Base-by-base conservation (phyloP, 805 yeast genomes). In the Clavispora carvajalis region DNA sequence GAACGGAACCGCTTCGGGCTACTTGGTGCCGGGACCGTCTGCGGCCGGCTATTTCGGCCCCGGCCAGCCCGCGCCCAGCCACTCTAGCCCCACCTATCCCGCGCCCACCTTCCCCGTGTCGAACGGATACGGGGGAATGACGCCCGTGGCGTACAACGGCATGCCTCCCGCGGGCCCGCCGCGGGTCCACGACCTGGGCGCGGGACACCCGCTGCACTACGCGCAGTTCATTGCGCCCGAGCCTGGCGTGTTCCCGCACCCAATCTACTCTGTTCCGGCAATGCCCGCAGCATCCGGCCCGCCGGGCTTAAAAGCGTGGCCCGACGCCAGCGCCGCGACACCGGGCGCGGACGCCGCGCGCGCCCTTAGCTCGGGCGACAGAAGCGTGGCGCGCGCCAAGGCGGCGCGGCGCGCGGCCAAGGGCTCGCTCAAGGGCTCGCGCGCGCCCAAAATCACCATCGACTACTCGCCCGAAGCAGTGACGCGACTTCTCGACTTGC, bases 161-260 rank as follows among this genome's bases (percentile, higher is more conserved):
- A 18, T 31, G 22, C 36, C 22, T 12, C 18, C 31, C 22, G 47
- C 43, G 3, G 49, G 46, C 18, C 29, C 37, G 24, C 46, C 44
- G 15, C 61, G 55, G 41, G 40, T 50, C 15, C 9, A 8, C 6
- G 47, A 45, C 6, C 18, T 15, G 18, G 49, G 46, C 24, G 22
- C 34, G 25, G 47, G 47, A 13, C 61, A 56, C 43, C 42, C 51
- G 18, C 58, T 48, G 47, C 67, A 61, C 44, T 61, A 58, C 39
- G 57, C 60, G 8, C 55, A 53, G 34, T 56, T 53, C 38, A 37
- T 60, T 10, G 56, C 63, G 4, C 45, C 52, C 12, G 64, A 55
- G 18, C 57, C 59, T 3, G 47, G 71, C 65, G 9, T 65, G 63
- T 41, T 54, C 65, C 37, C 62, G 59, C 46, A 71, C 71, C 12